These are phyloP conservation scores for Bruguiera hainesii DNA, from an alignment of 441 rosid genomes.

Conservation along the genomic window DNA sequence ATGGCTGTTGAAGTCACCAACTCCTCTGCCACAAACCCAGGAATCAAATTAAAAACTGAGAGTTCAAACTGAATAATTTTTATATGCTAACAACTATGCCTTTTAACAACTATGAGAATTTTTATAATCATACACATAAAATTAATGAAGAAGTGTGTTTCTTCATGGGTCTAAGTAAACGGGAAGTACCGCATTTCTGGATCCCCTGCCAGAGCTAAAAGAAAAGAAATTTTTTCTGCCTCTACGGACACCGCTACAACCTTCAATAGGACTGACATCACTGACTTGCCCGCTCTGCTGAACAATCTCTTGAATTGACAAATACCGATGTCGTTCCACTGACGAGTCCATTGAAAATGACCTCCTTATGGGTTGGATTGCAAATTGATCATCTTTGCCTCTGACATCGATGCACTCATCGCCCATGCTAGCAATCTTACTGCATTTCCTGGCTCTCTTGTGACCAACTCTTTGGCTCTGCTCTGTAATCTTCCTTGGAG, in stretches of 20 bases:
- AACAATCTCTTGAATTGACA: slow-evolving; percentile 63
- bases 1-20: slow-evolving; percentile 11
- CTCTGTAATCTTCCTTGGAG: slow-evolving; percentile 37
- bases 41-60: slow-evolving; percentile 17
- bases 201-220: slow-evolving; percentile 63
- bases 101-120: background rate
- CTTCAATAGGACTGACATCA: slow-evolving; percentile 48
- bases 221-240: slow-evolving; percentile 69
- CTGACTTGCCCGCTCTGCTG: slow-evolving; percentile 37
- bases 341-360: slow-evolving; percentile 93
- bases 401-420: slow-evolving; percentile 75
- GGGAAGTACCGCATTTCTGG: slow-evolving; percentile 63
- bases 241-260: slow-evolving; percentile 53
- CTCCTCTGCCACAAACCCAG: slow-evolving; percentile 5
- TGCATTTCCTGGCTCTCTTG: slow-evolving; percentile 38
- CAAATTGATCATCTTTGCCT: slow-evolving; percentile 58
- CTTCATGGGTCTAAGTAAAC: slow-evolving; percentile 54
- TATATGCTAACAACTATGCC: slow-evolving; percentile 30
- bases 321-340: slow-evolving; percentile 49
- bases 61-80: slow-evolving; percentile 24
- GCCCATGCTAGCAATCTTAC: slow-evolving; percentile 71
- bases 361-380: slow-evolving; percentile 70
- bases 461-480: slow-evolving; percentile 28
- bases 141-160: slow-evolving; percentile 25
- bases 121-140: slow-evolving; percentile 17